phyloP scores from a whole-genome alignment of 148 eudicot species.

The Pouteria glomerata region DNA sequence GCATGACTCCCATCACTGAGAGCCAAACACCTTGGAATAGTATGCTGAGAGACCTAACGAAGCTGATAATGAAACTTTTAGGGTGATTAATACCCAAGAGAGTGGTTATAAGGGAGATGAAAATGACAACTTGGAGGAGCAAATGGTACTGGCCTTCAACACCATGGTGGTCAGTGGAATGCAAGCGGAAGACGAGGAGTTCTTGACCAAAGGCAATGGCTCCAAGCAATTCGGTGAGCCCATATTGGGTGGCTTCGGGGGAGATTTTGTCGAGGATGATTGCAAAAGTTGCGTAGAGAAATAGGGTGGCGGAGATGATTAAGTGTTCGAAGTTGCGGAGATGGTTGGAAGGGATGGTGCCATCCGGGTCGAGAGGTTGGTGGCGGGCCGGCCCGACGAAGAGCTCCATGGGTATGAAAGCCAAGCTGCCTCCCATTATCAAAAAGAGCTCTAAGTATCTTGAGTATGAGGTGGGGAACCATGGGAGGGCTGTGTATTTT shows the following conservation, averaged over 20 bases:
- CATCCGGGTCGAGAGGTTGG: no score
- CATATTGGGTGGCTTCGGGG: conserved; percentile 22
- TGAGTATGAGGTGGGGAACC: no score
- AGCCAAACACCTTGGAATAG: no score
- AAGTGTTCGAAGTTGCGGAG: no score
- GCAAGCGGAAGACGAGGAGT: conserved; percentile 67
- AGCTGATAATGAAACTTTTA: conserved; percentile 34
- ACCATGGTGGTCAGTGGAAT: conserved; percentile 71
- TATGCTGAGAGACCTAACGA: conserved; percentile 48
- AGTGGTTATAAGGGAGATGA: conserved; percentile 38
- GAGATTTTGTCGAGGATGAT: conserved; percentile 33
- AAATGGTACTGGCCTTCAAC: conserved; percentile 74
- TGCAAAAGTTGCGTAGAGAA: conserved; percentile 44
- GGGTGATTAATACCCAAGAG: no score
- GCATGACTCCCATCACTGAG: conserved; percentile 62
- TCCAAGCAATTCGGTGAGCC: conserved; percentile 33
- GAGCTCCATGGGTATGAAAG: no score
- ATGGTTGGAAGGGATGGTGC: no score
- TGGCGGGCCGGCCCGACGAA: no score
- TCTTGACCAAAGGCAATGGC: no score
- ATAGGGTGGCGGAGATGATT: conserved; percentile 51
- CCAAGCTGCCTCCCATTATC: no score
- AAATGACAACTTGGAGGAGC: conserved; percentile 60
- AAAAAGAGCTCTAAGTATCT: no score
- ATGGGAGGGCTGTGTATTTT: no score